Base-by-base conservation (phyloP, 2,329 filamentous ascomycete species). In the Septoria petroselini region DNA sequence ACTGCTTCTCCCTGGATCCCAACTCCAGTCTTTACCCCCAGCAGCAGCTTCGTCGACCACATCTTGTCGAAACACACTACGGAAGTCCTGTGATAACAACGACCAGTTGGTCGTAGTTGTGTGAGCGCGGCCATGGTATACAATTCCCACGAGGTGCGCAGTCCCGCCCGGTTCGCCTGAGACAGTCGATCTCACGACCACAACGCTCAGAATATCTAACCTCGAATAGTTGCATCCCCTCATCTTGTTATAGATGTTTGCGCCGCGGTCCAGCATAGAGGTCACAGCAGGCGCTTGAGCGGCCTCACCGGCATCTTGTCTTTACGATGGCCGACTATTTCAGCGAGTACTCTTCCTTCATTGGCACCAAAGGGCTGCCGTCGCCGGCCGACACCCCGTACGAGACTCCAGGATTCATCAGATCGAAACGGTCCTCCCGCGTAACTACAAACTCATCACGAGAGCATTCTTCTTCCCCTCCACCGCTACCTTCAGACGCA, bases 331-430 rank as follows among this genome's bases (percentile, higher is more conserved):
- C 58, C 41, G 73, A 75, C 49, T 76, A 76, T 61, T 76, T 75
- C 56, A 71, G 68, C 45, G 72, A 76, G 40, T 70, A 72, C 46
- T 68, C 72, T 53, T 62, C 60, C 57, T 63, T 71, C 63, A 62
- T 62, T 54, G 76, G 78, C 58, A 74, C 75, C 56, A 75, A 80
- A 60, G 74, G 80, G 39, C 73, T 90, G 51, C 85, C 88, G 23
- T 84, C 85, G 29, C 84, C 87, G 8, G 77, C 79, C 29, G 83
- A 85, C 57, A 86, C 85, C 19, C 85, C 85, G 15, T 88, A 87
- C 62, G 78, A 84, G 60, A 85, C 84, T 6, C 81, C 59, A 15
- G 55, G 37, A 47, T 66, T 55, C 50, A 62, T 56, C 70, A 63
- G 74, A 43, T 91, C 88, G 19, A 79, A 83, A 60, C 76, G 79